These are phyloP conservation scores for Hypoxylon lenormandii DNA, from an alignment of 495 filamentous ascomycete genomes.

Conservation along the genomic window DNA sequence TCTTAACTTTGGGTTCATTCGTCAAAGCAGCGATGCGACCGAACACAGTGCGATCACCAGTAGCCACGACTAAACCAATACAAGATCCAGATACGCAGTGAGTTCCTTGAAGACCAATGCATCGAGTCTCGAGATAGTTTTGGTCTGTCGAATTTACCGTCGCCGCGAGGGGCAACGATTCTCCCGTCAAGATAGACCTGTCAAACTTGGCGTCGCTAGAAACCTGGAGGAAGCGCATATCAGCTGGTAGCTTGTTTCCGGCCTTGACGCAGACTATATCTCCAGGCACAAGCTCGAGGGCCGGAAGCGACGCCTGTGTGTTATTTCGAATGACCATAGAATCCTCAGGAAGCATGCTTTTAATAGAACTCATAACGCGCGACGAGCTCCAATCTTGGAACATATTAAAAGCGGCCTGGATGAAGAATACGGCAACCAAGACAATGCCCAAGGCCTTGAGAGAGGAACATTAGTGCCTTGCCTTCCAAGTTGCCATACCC, in stretches of 20 bases:
- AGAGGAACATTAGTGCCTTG: not conserved
- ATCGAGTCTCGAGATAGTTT: slow-evolving; percentile 79
- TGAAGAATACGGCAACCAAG: slow-evolving; percentile 71
- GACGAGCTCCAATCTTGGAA: slow-evolving; percentile 73
- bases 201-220: slow-evolving; percentile 78
- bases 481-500: not conserved
- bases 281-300: slow-evolving; percentile 73
- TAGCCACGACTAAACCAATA: slow-evolving; percentile 71
- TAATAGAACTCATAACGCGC: slow-evolving; percentile 74
- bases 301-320: slow-evolving; percentile 59
- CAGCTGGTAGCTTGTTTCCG: slow-evolving; percentile 76
- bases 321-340: slow-evolving; percentile 72
- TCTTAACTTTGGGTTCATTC: slow-evolving; percentile 68
- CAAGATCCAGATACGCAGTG: slow-evolving; percentile 74
- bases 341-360: slow-evolving; percentile 74
- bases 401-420: slow-evolving; percentile 76
- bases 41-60: slow-evolving; percentile 71
- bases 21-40: slow-evolving; percentile 77
- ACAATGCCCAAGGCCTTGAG: slow-evolving; percentile 71
- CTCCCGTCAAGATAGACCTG: slow-evolving; percentile 75
- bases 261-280: slow-evolving; percentile 72
- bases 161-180: slow-evolving; percentile 70
- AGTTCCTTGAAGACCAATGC: slow-evolving; percentile 79
- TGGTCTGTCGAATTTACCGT: slow-evolving; percentile 70
- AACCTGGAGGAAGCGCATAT: slow-evolving; percentile 72